Evolutionary conservation across 1,139 yeast species (phyloP), one percentile per base, ranked within the genome.

Genomic region (Candida sp.): DNA sequence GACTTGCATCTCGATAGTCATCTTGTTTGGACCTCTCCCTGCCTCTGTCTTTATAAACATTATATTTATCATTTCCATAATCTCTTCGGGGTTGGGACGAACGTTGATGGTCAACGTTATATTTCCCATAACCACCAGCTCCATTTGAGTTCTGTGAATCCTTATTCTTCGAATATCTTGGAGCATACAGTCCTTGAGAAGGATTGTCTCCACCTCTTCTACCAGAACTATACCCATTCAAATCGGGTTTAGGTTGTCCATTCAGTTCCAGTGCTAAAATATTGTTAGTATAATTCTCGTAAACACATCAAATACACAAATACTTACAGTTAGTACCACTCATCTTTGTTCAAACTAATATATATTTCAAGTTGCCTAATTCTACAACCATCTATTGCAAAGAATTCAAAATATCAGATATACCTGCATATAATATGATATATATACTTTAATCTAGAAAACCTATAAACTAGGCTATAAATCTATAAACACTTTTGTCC

Each of bases 11-110:
- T 6, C 34, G 34, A 12, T 32, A 32, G 19, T 23, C 21, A 8
- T 37, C 39, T 8, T 29, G 23, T 29, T 32, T 19, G 21, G 39
- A 23, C 34, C 51, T 43, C 25, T 44, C 51, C 42, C 55, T 41
- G 22, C 51, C 49, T 39, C 50, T 43, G 35, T 49, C 51, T 36
- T 48, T 49, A 42, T 49, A 46, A 3, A 46, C 49, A 27, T 39
- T 41, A 37, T 37, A 37, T 22, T 37, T 37, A 4, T 37, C 39
- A 29, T 37, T 27, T 9, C 5, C 21, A 22, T 35, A 6, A 12
- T 37, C 39, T 15, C 19, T 15, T 12, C 39, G 39, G 12, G 38
- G 32, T 22, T 32, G 33, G 12, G 25, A 5, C 27, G 22, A 8
- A 22, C 9, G 8, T 12, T 23, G 21, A 25, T 29, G 19, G 23